phyloP scores from a whole-genome alignment of 1,284 basidiomycete genomes.

The Leccinum olivaceoglutinosum region DNA sequence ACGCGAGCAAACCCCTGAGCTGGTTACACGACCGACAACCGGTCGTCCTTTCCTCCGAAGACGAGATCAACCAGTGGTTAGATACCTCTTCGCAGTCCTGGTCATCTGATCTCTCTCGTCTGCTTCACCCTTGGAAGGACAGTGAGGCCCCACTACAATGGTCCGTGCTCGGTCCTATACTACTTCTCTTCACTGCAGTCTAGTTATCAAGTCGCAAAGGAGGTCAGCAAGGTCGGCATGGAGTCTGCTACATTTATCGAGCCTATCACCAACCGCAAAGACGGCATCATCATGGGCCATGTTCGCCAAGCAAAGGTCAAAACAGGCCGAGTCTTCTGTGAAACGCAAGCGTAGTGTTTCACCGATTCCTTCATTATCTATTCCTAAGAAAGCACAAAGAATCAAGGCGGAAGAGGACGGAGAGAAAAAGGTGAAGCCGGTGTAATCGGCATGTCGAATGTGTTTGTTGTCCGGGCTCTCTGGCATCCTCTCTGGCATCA shows the following conservation, averaged over 20 bases:
- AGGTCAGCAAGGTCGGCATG: slow-evolving; percentile 87
- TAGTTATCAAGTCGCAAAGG: slow-evolving; percentile 82
- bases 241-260: slow-evolving; percentile 81
- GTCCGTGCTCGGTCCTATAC: slow-evolving; percentile 35
- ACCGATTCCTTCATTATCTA: slow-evolving; percentile 1
- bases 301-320: slow-evolving; percentile 63
- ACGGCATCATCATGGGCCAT: slow-evolving; percentile 78
- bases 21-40: slow-evolving; percentile 94
- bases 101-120: slow-evolving; percentile 52
- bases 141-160: slow-evolving; percentile 56
- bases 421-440: slow-evolving; percentile 22
- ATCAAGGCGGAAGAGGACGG: slow-evolving; percentile 16
- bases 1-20: slow-evolving; percentile 57
- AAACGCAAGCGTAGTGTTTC: slow-evolving; percentile 26
- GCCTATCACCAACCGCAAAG: slow-evolving; percentile 74
- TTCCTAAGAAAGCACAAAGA: background rate
- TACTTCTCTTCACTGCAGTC: background rate
- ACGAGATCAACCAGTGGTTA: slow-evolving; percentile 73
- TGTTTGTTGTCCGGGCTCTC: background rate
- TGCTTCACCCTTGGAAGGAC: slow-evolving; percentile 70
- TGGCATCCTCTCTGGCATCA: background rate
- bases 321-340: slow-evolving; percentile 14
- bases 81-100: slow-evolving; percentile 64
- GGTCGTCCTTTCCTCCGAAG: slow-evolving; percentile 66
- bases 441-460: background rate